phyloP scores from a whole-genome alignment of 345 rosid genomes.

The Eucalyptus sp. region DNA sequence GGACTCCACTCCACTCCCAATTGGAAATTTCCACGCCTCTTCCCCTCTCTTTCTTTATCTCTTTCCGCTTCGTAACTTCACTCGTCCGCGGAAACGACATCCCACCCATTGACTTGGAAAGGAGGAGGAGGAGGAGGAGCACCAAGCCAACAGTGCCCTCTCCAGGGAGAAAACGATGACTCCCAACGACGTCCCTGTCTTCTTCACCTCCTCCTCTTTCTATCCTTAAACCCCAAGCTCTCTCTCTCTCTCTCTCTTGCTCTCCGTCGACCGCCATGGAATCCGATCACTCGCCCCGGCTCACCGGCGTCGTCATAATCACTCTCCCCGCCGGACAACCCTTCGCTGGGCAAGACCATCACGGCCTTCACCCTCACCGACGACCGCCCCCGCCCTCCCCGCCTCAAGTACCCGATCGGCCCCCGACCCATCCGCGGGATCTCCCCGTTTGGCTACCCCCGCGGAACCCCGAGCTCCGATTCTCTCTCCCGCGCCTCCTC shows the following conservation, averaged over 20 bases:
- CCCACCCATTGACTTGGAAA: background rate
- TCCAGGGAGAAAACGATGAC: background rate
- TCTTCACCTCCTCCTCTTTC: background rate
- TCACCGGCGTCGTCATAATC: slow-evolving; percentile 59
- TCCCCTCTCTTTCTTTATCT: background rate
- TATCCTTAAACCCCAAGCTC: background rate
- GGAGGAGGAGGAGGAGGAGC: background rate
- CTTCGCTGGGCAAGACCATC: slow-evolving; percentile 80
- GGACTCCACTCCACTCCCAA: background rate
- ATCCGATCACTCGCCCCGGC: slow-evolving; percentile 6
- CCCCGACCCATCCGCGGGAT: background rate
- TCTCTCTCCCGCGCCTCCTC: slow-evolving; percentile 16
- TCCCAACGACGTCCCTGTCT: background rate
- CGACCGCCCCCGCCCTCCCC: slow-evolving; percentile 4
- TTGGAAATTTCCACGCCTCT: background rate
- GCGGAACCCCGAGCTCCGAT: slow-evolving; percentile 15
- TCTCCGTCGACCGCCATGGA: slow-evolving; percentile 22
- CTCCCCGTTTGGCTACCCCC: background rate
- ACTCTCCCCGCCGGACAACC: slow-evolving; percentile 81
- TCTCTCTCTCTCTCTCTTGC: too few species aligned
- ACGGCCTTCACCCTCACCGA: slow-evolving; percentile 64
- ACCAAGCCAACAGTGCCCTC: background rate
- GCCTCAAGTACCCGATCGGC: slow-evolving; percentile 9
- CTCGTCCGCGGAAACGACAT: background rate
- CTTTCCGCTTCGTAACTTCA: background rate